phyloP scores from a whole-genome alignment of 23 red algal species.

The Agarophyton chilense region DNA sequence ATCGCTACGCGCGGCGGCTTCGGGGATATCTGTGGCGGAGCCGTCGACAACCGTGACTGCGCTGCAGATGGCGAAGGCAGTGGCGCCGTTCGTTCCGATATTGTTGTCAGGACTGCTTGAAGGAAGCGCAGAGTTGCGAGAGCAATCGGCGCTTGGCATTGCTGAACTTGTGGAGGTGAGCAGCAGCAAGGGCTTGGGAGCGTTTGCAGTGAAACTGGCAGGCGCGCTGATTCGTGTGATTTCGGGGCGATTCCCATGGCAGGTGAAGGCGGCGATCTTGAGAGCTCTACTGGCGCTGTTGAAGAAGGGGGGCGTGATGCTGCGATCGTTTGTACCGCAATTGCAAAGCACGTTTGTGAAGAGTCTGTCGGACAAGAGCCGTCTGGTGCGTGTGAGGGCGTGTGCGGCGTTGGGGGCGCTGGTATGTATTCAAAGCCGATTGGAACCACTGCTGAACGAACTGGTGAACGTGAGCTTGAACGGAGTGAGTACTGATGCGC shows the following conservation, averaged over 20 bases:
- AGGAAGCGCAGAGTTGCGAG: constrained; percentile 53
- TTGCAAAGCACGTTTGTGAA: constrained; percentile 91
- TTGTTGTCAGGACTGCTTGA: constrained; percentile 56
- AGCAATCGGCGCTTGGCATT: constrained; percentile 86
- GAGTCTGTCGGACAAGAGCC: constrained; percentile 67
- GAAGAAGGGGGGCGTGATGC: constrained; percentile 28
- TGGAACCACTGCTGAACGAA: constrained; percentile 75
- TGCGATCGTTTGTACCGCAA: constrained; percentile 79
- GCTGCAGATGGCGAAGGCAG: constrained; percentile 30
- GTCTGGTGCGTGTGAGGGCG: constrained; percentile 64
- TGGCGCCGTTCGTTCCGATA: constrained; percentile 67
- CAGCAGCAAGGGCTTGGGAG: constrained; percentile 39
- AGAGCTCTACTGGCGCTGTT: constrained; percentile 57
- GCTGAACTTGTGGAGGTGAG: constrained; percentile 75
- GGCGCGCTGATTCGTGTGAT: constrained; percentile 86
- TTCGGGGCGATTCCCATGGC: constrained; percentile 87
- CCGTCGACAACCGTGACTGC: not conserved
- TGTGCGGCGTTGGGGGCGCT: constrained; percentile 67
- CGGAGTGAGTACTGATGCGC: constrained; percentile 25
- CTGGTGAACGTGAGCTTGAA: constrained; percentile 41
- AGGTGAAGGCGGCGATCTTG: constrained; percentile 83
- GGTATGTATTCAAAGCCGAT: constrained; percentile 48
- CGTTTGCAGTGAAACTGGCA: constrained; percentile 76
- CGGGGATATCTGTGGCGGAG: constrained; percentile 14
- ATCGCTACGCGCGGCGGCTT: constrained; percentile 51